Evolutionary conservation across 352 stramenopile species (phyloP).

Genomic region (Elongisporangium undulatum): DNA sequence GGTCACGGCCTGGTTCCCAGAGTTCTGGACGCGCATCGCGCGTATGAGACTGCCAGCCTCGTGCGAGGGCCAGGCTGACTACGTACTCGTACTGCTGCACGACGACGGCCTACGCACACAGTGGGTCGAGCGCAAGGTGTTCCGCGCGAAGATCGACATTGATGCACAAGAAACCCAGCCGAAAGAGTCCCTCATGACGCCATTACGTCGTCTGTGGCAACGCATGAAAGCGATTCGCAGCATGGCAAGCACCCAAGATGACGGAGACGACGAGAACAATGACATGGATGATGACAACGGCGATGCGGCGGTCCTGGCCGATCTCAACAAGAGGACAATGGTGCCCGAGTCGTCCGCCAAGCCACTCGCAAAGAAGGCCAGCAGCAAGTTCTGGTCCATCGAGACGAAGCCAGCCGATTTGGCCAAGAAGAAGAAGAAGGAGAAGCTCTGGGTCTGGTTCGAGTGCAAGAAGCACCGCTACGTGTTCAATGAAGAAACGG

Average conservation of each 20-base stretch:
- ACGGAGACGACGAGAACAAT: not conserved
- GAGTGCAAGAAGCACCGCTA: conserved; percentile 76
- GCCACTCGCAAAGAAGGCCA: not conserved
- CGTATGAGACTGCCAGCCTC: conserved; percentile 24
- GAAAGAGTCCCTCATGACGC: not conserved
- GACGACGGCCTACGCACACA: conserved; percentile 30
- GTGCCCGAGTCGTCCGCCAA: not conserved
- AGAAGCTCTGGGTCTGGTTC: conserved; percentile 39
- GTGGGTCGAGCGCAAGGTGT: conserved; percentile 33
- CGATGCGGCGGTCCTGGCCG: not conserved
- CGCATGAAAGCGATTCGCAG: not conserved
- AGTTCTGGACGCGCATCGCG: conserved; percentile 56
- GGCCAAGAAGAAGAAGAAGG: conserved; percentile 1
- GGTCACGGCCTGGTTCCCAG: conserved; percentile 51
- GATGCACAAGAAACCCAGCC: not conserved
- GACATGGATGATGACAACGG: not conserved
- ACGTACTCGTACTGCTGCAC: conserved; percentile 39
- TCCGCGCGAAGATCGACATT: conserved; percentile 6
- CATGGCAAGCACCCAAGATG: not conserved
- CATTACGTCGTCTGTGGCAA: not conserved
- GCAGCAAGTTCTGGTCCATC: not conserved
- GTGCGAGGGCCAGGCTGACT: conserved; percentile 31
- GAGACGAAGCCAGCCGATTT: not conserved
- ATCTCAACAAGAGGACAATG: not conserved
- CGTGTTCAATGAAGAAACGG: conserved; percentile 41